phyloP scores from a whole-genome alignment of 441 rosid species.

The Pelargonium fulgidum region DNA sequence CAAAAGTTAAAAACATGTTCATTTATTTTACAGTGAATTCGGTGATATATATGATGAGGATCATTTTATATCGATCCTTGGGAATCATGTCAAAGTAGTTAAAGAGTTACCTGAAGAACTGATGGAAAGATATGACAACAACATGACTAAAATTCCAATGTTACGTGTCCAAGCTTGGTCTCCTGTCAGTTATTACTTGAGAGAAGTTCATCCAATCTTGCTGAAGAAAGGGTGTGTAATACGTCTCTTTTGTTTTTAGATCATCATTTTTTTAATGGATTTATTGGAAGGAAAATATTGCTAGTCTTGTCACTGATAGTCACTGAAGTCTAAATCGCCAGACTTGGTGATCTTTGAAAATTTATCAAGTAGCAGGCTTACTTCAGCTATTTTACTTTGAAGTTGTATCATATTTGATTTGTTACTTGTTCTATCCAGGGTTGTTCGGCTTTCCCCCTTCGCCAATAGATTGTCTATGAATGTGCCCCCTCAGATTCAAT shows the following conservation, averaged over 20 bases:
- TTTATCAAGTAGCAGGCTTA: not conserved
- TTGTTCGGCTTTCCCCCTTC: constrained; percentile 71
- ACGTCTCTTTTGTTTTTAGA: not conserved
- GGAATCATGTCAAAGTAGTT: constrained; percentile 61
- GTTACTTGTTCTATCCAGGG: constrained; percentile 43
- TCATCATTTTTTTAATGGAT: not conserved
- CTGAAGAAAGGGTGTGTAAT: constrained; percentile 56
- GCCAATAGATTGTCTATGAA: constrained; percentile 93
- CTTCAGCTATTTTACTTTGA: not conserved
- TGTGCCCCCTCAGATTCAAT: constrained; percentile 74
- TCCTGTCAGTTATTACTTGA: constrained; percentile 47
- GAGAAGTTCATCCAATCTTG: constrained; percentile 61
- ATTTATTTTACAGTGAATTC: constrained; percentile 48
- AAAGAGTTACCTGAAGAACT: constrained; percentile 61
- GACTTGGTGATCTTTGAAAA: constrained; percentile 9
- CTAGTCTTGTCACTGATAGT: not conserved
- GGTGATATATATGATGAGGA: constrained; percentile 78
- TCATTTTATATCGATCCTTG: constrained; percentile 60
- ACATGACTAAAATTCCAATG: constrained; percentile 51
- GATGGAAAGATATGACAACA: constrained; percentile 51
- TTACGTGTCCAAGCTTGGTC: constrained; percentile 81
- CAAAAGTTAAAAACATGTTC: constrained; percentile 8
- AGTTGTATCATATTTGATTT: constrained; percentile 12
- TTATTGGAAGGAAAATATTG: not conserved
- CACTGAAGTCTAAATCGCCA: constrained; percentile 4